Percentiles rank a stretch among this genome's conserved stretches.
Conservation (phyloP, 371 early-diverging fungal species). For the Mortierella sp. region DNA sequence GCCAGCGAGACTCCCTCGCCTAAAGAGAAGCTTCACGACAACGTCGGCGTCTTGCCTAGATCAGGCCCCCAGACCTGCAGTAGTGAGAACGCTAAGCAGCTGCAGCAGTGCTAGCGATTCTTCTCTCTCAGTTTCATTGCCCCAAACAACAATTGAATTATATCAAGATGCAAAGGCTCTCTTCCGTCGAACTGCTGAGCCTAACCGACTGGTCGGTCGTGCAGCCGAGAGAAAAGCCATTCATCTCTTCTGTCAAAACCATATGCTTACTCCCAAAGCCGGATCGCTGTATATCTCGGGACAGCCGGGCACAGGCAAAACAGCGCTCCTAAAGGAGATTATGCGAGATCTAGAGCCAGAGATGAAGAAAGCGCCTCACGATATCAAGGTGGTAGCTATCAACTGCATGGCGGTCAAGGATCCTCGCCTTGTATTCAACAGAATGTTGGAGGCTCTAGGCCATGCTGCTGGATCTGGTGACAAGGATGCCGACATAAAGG, state of each 20-base stretch:
- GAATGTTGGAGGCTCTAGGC: slow-evolving; percentile 68
- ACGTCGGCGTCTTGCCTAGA: background rate
- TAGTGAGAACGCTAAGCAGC: background rate
- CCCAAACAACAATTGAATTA: background rate
- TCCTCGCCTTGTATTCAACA: slow-evolving; percentile 76
- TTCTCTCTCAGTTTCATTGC: background rate
- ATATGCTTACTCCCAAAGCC: slow-evolving; percentile 58
- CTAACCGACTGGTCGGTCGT: slow-evolving; percentile 83
- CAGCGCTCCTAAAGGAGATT: slow-evolving; percentile 83
- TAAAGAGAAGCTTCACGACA: background rate
- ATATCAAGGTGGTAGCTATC: slow-evolving; percentile 68
- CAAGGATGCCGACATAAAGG: slow-evolving; percentile 45
- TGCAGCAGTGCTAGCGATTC: background rate
- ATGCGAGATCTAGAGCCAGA: slow-evolving; percentile 59
- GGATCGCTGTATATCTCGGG: slow-evolving; percentile 89
- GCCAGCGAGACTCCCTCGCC: background rate
- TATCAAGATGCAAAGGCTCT: slow-evolving; percentile 69
- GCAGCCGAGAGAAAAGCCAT: slow-evolving; percentile 73
- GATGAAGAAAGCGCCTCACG: slow-evolving; percentile 45
- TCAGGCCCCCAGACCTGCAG: background rate
- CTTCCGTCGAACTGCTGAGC: slow-evolving; percentile 74
- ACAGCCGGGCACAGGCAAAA: slow-evolving; percentile 96
- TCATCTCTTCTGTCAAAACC: slow-evolving; percentile 63
- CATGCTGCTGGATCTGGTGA: slow-evolving; percentile 11
- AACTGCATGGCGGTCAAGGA: slow-evolving; percentile 90